Percentiles rank a stretch among this genome's conserved stretches.
Evolutionary conservation across 768 basidiomycete genomes (phyloP).

Genomic region (Naganishia friedmannii): DNA sequence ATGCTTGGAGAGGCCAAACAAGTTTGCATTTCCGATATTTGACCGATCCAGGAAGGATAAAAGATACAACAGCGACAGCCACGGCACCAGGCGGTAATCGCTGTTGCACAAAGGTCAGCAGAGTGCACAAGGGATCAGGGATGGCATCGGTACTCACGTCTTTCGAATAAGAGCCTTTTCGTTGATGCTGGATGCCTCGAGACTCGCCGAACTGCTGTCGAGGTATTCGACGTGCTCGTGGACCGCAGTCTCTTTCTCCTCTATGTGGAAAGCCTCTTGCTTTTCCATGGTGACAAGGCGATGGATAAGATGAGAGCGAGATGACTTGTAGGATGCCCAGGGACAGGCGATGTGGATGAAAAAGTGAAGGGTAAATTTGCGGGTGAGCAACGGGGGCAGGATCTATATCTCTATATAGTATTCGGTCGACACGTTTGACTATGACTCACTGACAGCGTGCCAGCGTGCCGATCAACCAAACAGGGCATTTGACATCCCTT

Average conservation of each 20-base stretch:
- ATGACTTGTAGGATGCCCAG: neutral
- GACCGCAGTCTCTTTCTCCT: conserved; percentile 17
- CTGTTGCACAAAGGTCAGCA: conserved; percentile 17
- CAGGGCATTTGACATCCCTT: neutral
- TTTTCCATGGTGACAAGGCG: conserved; percentile 5
- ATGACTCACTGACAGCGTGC: too few species aligned
- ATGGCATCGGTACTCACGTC: conserved; percentile 61
- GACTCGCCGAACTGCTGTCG: conserved; percentile 7
- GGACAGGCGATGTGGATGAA: too few species aligned
- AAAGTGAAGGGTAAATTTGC: neutral
- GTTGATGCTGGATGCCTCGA: conserved; percentile 58
- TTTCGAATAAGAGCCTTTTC: conserved; percentile 70
- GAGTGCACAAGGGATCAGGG: too few species aligned
- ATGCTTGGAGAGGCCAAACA: conserved; percentile 63
- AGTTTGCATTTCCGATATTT: conserved; percentile 67
- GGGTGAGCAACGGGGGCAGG: neutral
- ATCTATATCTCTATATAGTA: neutral
- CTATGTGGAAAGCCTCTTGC: conserved; percentile 7
- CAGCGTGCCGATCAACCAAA: neutral
- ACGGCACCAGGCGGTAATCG: conserved; percentile 62
- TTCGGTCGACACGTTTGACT: neutral
- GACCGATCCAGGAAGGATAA: conserved; percentile 69
- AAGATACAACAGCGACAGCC: conserved; percentile 73
- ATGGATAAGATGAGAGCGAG: neutral
- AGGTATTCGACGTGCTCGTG: conserved; percentile 27